phyloP scores from a whole-genome alignment of 805 yeast species.

The Cyberlindnera xylosilytica region DNA sequence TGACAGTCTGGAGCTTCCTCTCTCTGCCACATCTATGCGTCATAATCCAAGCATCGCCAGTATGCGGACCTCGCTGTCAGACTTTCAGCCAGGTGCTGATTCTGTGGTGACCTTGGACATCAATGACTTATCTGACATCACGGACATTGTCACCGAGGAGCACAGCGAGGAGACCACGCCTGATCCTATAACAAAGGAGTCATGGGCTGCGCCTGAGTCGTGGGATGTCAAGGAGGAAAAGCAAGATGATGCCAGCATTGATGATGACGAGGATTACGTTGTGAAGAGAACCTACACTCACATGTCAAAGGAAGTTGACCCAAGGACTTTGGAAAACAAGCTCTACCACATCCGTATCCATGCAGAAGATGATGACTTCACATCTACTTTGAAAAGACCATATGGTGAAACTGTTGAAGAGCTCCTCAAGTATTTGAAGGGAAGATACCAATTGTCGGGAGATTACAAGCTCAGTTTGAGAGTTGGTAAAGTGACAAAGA shows the following conservation, averaged over 20 bases:
- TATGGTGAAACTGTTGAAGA: slow-evolving; percentile 76
- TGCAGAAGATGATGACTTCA: slow-evolving; percentile 79
- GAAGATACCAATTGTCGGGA: slow-evolving; percentile 69
- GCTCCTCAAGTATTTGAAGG: slow-evolving; percentile 63
- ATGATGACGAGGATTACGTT: slow-evolving; percentile 35
- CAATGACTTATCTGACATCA: slow-evolving; percentile 47
- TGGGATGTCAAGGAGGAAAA: slow-evolving; percentile 51
- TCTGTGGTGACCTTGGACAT: slow-evolving; percentile 37
- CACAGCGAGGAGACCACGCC: slow-evolving; percentile 9
- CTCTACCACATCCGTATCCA: slow-evolving; percentile 64
- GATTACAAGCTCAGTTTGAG: slow-evolving; percentile 74
- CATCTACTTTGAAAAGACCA: slow-evolving; percentile 75
- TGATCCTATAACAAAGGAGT: slow-evolving; percentile 14
- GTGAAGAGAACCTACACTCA: slow-evolving; percentile 33
- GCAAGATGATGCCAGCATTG: slow-evolving; percentile 17
- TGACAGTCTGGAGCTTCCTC: slow-evolving; percentile 1
- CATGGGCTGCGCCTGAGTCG: slow-evolving; percentile 58
- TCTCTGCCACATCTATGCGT: not conserved
- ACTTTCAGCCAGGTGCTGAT: slow-evolving; percentile 19
- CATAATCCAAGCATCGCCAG: slow-evolving; percentile 17
- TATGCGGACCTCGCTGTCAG: slow-evolving; percentile 10
- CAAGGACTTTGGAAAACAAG: slow-evolving; percentile 23
- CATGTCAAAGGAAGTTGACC: slow-evolving; percentile 27
- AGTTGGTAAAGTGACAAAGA: slow-evolving; percentile 74
- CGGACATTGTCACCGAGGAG: slow-evolving; percentile 39